A percentile compares a stretch with the other conserved stretches of the same genome.
These are phyloP conservation scores for Sanghuangporus weigelae DNA, from an alignment of 1,284 basidiomycete genomes.

Conservation along the genomic window DNA sequence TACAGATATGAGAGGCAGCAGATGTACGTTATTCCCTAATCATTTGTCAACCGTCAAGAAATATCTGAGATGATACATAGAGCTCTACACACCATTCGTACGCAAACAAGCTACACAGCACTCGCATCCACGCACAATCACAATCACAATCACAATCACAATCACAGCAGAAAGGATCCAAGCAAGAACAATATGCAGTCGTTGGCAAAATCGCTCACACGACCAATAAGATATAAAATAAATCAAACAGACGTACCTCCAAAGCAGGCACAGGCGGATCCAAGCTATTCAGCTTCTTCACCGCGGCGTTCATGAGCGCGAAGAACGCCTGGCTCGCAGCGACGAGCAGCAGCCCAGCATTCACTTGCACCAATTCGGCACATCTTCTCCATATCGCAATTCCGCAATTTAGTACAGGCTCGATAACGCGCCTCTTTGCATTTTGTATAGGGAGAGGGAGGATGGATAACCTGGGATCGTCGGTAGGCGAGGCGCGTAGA, in stretches of 20 bases:
- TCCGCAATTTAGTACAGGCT: not conserved
- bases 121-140: too few relatives aligned
- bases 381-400: not conserved
- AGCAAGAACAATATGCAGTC: not conserved
- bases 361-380: conserved; percentile 27
- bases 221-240: not conserved
- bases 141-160: not conserved
- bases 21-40: conserved; percentile 33
- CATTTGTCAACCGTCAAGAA: not conserved
- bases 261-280: conserved; percentile 54
- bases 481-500: not conserved
- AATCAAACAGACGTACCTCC: conserved; percentile 37
- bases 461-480: not conserved
- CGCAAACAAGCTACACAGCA: conserved; percentile 34
- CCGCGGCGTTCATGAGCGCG: conserved; percentile 53
- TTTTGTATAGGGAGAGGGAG: too few relatives aligned
- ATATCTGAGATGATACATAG: not conserved
- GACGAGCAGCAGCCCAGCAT: conserved; percentile 59
- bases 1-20: conserved; percentile 37
- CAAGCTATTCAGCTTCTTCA: conserved; percentile 54
- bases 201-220: not conserved
- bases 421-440: not conserved
- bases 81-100: conserved; percentile 39
- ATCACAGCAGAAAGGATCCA: not conserved
- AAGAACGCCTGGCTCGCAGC: conserved; percentile 57